Base-by-base conservation (phyloP, 805 yeast species). In the Alloascoidea hylecoeti region DNA sequence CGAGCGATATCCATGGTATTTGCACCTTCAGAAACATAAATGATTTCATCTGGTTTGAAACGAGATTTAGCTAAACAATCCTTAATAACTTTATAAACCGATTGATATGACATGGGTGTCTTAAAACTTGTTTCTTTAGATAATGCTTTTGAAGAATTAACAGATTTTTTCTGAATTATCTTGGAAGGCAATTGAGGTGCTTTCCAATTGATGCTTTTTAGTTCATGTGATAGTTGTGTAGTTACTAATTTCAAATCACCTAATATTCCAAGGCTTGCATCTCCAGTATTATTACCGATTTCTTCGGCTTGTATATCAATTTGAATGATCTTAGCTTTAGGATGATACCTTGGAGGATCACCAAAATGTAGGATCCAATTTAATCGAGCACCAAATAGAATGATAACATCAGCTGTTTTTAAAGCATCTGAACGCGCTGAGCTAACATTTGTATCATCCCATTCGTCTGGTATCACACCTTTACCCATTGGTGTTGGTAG, bases 401-500 rank as follows among this genome's bases (percentile, higher is more conserved):
- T 36, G 1, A 78, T 63, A 3, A 78, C 70, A 48, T 78, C 84
- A 0, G 84, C 72, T 4, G 54, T 45, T 42, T 58, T 61, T 46
- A 78, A 57, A 0, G 72, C 82, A n/a, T 60, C 56, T 0, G 83
- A 72, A 40, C 86, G 59, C 3, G 81, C 82, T 2, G 82, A 72
- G 0, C 80, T 68, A 12, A 73, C 63, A 45, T 78, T 78, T 19
- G 63, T 49, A 0, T 46, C 48, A 28, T 47, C 42, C 32, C 56
- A 52, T 2, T 53, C 44, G 48, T 78, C 88, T 2, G 70, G 58
- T 1, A 78, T 55, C 0, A 78, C 71, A 5, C 88, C 88, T 52
- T 78, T 78, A 0, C 81, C 88, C 88, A 78, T 78, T 2, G 88
- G 85, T 0, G 86, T 78, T 5, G 86, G 83, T 36, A 78, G 48